Evolutionary conservation across 108 stramenopile species (phyloP).

Genomic region (Nitzschia sp.): DNA sequence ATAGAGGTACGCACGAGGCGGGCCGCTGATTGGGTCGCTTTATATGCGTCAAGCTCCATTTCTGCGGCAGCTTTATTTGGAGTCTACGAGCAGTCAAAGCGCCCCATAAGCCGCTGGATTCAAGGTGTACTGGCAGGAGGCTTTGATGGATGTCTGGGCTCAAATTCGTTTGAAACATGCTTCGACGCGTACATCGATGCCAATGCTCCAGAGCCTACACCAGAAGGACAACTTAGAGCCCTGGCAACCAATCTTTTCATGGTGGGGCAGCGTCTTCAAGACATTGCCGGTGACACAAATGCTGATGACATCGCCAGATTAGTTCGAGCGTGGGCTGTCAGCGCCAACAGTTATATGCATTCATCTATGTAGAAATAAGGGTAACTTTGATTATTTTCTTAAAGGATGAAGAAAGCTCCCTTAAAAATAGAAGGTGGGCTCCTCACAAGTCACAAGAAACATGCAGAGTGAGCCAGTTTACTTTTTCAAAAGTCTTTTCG

Average conservation of each 20-base stretch:
- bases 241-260: constrained; percentile 35
- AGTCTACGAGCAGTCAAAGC: constrained; percentile 61
- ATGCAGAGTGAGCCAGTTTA: neutral
- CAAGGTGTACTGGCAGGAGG: constrained; percentile 62
- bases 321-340: constrained; percentile 20
- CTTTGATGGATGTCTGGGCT: constrained; percentile 65
- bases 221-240: constrained; percentile 55
- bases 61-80: constrained; percentile 72
- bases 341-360: constrained; percentile 6
- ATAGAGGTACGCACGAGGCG: constrained; percentile 49
- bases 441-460: neutral
- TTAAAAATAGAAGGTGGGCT: too few relatives aligned
- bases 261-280: constrained; percentile 23
- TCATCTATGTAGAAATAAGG: neutral
- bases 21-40: constrained; percentile 50
- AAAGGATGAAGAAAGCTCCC: too few relatives aligned
- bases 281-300: constrained; percentile 22
- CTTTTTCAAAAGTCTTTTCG: neutral
- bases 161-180: constrained; percentile 54
- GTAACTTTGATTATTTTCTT: too few relatives aligned
- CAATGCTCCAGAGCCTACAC: constrained; percentile 54
- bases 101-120: constrained; percentile 48
- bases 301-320: constrained; percentile 11
- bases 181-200: constrained; percentile 59
- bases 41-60: constrained; percentile 54